Base-by-base conservation (phyloP, 495 filamentous ascomycete species). In the Xylaria curta region DNA sequence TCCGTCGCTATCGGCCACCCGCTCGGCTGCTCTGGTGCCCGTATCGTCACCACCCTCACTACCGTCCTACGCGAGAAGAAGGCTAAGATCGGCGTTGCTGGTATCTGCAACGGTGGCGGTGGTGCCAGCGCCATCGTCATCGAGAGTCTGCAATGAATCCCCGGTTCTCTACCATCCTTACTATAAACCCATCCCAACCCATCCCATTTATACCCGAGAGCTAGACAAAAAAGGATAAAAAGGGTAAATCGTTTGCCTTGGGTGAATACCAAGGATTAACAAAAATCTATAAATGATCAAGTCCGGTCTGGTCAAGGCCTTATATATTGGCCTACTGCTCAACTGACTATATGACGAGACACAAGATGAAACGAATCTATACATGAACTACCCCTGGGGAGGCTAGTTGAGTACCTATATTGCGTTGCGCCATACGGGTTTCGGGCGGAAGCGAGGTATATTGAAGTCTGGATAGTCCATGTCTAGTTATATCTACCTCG, bases 51-150 rank as follows among this genome's bases (percentile, higher is more conserved):
- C n/a, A 99, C 96, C 10, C 81, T 99, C 74, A 87, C 96, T 60
- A 91, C 94, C 68, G 96, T 98, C 66, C 81, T 99, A 77, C 92
- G 89, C 82, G 92, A 95, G 74, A 93, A 94, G 86, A 91, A 92
- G 79, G 94, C 89, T 66, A 98, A 97, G 91, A 89, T 98, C 81
- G 96, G 96, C 59, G 92, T 89, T 78, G 94, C 93, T 46, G 96
- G 95, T 53, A 99, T 99, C 78, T 99, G 96, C 89, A 99, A 99
- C 84, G 96, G 96, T 69, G 96, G 96, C 51, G 96, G 96, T 75
- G 96, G 96, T 75, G 96, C 96, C 49, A 93, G 90, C 77, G 95
- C 97, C 60, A 83, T 99, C 69, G 92, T 99, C 64, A 86, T 99
- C 75, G 95, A 99, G 85, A 88, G 81, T 73, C 75, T 89, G 74